These are phyloP conservation scores for Termitomyces sp. DNA, from an alignment of 1,284 basidiomycete genomes.

Conservation along the genomic window DNA sequence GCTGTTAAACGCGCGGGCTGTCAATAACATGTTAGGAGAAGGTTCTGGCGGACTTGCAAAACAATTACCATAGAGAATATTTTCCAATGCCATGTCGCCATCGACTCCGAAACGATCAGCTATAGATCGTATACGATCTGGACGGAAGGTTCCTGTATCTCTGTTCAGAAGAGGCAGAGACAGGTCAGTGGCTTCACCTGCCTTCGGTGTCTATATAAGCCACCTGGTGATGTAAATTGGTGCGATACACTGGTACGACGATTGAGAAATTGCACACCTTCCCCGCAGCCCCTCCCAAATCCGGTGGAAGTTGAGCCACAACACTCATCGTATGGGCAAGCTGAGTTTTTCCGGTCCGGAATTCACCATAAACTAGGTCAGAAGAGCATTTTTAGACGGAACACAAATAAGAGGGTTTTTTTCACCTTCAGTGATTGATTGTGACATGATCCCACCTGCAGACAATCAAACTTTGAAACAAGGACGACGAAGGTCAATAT, in stretches of 20 bases:
- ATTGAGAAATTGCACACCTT: constrained; percentile 45
- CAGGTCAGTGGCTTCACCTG: constrained; percentile 16
- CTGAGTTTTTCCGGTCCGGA: constrained; percentile 87
- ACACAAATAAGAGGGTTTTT: not conserved
- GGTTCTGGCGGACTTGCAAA: not conserved
- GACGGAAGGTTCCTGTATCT: constrained; percentile 78
- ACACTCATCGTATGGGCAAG: constrained; percentile 92
- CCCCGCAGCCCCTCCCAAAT: constrained; percentile 85
- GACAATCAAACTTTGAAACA: constrained; percentile 2
- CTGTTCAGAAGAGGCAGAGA: not conserved
- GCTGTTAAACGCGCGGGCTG: constrained; percentile 80
- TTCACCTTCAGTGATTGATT: constrained; percentile 86
- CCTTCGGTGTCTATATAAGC: constrained; percentile 94
- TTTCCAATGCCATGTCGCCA: constrained; percentile 80
- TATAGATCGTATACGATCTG: constrained; percentile 84
- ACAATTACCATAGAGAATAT: constrained; percentile 70
- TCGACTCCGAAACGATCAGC: constrained; percentile 91
- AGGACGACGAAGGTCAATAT: constrained; percentile 9
- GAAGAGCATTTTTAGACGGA: not conserved
- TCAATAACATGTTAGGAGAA: not conserved
- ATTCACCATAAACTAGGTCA: constrained; percentile 68
- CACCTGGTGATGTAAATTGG: constrained; percentile 41
- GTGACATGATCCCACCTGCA: constrained; percentile 79
- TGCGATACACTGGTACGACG: not conserved
- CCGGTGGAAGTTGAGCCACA: constrained; percentile 79